Evolutionary conservation across 805 yeast genomes (phyloP), one percentile per base, ranked within the genome.

Genomic region (Zygotorulaspora danielsina): DNA sequence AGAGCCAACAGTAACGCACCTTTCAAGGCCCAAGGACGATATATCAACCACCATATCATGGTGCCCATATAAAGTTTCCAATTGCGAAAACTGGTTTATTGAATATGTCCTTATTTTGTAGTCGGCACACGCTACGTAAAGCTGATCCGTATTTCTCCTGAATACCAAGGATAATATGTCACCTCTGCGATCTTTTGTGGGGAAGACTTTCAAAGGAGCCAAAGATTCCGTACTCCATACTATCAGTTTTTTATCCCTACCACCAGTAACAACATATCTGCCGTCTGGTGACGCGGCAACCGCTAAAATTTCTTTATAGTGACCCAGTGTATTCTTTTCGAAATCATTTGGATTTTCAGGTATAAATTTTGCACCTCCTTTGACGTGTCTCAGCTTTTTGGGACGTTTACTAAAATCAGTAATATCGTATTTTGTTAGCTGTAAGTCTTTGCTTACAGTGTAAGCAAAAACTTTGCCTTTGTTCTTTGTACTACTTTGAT

Each of bases 1-100:
- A 3, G 95, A 73, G 12, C 98, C 98, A 21, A 90, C 97, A 18
- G 95, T 86, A 12, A 93, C 89, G 69, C 98, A 93, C 42, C 96
- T 78, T 57, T 93, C 97, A 61, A 80, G 79, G 7, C 77, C 76
- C 45, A 93, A 67, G 0, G 97, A 87, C 16, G 87, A 67, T 38
- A 93, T 81, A 55, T 81, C 97, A 30, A 76, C 73, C 32, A 90
- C 89, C 39, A 76, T 69, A 58, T 93, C 98, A 66, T 93, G 97
- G 64, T 93, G 98, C 2, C 98, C 98, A 59, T 86, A 93, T 32
- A 93, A 67, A 4, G 85, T 81, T 67, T 93, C 98, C 55, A 90
- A 72, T 63, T 87, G 95, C 3, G 96, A 81, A 56, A 82, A 74
- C 64, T 88, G 96, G 53, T 79, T 84, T 43, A 89, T 73, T 47